phyloP scores from a whole-genome alignment of 2,329 filamentous ascomycete species.

The Alternaria sp. region DNA sequence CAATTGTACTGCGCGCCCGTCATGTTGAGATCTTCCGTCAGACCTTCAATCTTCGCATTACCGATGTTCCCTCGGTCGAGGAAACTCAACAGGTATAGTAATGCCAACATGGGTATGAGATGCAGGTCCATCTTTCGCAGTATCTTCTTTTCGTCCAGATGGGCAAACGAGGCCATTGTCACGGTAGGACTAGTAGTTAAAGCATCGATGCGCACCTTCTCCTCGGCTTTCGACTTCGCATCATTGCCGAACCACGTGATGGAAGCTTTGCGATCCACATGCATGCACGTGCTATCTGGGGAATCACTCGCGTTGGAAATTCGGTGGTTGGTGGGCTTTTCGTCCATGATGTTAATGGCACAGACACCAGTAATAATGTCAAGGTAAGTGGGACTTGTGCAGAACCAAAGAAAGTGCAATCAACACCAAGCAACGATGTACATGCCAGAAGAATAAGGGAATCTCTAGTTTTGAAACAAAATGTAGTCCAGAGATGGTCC shows the following conservation, averaged over 20 bases:
- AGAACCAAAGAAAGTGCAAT: background rate
- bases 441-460: background rate
- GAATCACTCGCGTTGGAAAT: background rate
- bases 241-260: conserved; percentile 22
- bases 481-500: background rate
- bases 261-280: background rate
- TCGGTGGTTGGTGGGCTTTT: background rate
- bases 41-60: conserved; percentile 57
- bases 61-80: conserved; percentile 48
- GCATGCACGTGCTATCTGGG: background rate
- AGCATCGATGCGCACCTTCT: conserved; percentile 16
- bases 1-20: conserved; percentile 69
- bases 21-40: conserved; percentile 42
- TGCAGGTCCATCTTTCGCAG: conserved; percentile 54
- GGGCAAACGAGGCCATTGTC: conserved; percentile 43
- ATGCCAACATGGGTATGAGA: conserved; percentile 51
- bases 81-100: conserved; percentile 52
- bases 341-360: background rate
- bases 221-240: conserved; percentile 13
- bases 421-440: background rate
- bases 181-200: conserved; percentile 32
- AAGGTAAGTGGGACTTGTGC: too few species aligned
- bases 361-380: background rate
- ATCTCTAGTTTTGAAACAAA: background rate
- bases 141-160: conserved; percentile 53